Evolutionary conservation across 1,139 yeast genomes (phyloP), one percentile per base, ranked within the genome.

Genomic region (Blastobotrys buckinghamii): DNA sequence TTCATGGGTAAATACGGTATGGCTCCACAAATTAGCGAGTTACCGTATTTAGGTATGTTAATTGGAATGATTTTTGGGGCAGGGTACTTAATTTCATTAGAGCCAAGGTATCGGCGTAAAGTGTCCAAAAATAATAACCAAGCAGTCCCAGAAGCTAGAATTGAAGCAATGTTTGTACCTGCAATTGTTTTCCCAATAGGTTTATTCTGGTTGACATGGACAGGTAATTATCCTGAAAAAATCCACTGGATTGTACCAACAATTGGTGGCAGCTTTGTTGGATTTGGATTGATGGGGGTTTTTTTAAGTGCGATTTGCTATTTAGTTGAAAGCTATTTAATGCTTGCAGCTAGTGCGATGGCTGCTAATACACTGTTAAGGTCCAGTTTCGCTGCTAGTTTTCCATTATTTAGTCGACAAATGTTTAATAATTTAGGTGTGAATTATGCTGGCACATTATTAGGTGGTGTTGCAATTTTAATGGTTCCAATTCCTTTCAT

Each of bases 211-310:
- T 73, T 87, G 61, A 81, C 87, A 48, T 87, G 95, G 95, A 72
- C 88, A 1, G 96, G 96, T 59, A 75, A 78, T 58, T 88, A 79
- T 65, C 81, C 76, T 38, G 67, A 81, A 17, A 66, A 67, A 35
- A 78, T 85, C 33, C 95, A 82, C 63, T 88, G 94, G 92, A 82
- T 84, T 56, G 92, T 80, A n/a, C 96, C 96, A 33, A 79, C 90
- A 1, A 66, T 82, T 36, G 84, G 89, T 27, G 89, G 89, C 40
- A 61, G 78, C 0, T 78, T 82, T 57, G 75, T 83, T 44, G 96
- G 96, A 12, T 77, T 75, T 58, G 95, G 96, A 26, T 70, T 87
- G 55, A 71, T 87, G 60, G 73, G 83, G 46, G 82, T 88, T 53
- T 87, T 88, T 74, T 73, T 84, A 57, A 83, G 95, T n/a, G 78